phyloP scores from a whole-genome alignment of 116 monocot genomes.

The Cymodocea nodosa region DNA sequence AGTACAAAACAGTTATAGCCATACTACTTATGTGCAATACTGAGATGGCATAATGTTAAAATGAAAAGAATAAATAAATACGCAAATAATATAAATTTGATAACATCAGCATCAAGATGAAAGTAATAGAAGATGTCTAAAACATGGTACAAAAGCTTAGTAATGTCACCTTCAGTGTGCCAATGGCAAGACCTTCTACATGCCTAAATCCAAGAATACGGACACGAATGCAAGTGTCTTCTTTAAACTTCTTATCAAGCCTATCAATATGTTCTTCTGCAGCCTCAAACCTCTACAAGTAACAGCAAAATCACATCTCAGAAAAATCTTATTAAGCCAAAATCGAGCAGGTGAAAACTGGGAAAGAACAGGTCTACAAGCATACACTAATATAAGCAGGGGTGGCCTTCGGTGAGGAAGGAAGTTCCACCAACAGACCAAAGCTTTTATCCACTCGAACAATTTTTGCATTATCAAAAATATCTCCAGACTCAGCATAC shows the following conservation, averaged over 20 bases:
- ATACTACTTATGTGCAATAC: no score
- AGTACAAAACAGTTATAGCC: background rate
- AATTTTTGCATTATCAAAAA: constrained; percentile 66
- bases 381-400: constrained; percentile 77
- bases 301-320: background rate
- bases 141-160: background rate
- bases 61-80: no score
- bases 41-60: no score
- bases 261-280: constrained; percentile 52
- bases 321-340: background rate
- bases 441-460: constrained; percentile 58
- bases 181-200: constrained; percentile 78
- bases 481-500: constrained; percentile 76
- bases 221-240: constrained; percentile 49
- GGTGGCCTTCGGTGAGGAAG: constrained; percentile 47
- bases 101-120: background rate
- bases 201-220: constrained; percentile 61
- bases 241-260: constrained; percentile 75
- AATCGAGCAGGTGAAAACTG: background rate
- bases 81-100: no score
- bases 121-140: background rate
- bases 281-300: constrained; percentile 47
- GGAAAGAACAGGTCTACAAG: background rate
- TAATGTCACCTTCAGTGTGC: constrained; percentile 62
- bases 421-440: constrained; percentile 76